Conservation (phyloP, 164 flowering plant genomes). For the Protea cynaroides region DNA sequence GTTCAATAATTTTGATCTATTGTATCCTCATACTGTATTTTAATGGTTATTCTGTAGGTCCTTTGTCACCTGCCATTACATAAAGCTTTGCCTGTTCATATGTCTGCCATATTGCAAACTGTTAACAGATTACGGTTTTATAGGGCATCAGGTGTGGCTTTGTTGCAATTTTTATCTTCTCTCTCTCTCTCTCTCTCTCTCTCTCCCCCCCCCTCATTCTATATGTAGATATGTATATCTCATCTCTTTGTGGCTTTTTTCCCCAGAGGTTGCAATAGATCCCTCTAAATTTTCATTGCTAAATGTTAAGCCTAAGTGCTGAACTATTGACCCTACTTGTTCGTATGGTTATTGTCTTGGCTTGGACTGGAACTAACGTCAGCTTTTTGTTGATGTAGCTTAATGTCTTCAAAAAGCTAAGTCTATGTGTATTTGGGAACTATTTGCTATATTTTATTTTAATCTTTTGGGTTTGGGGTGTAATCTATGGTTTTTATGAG, state of each 20-base stretch:
- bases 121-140: conserved; percentile 83
- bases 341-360: too few relatives aligned
- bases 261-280: too few relatives aligned
- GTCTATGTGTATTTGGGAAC: too few relatives aligned
- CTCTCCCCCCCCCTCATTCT: background rate
- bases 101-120: conserved; percentile 86
- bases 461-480: too few relatives aligned
- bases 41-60: conserved; percentile 42
- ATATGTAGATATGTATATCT: background rate
- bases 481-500: too few relatives aligned
- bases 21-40: conserved; percentile 8
- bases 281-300: background rate
- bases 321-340: too few relatives aligned
- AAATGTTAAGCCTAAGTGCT: too few relatives aligned
- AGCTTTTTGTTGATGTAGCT: too few relatives aligned
- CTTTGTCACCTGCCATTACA: conserved; percentile 84
- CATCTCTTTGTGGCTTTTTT: too few relatives aligned
- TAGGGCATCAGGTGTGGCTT: conserved; percentile 69
- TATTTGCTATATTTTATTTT: too few relatives aligned
- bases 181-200: background rate
- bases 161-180: conserved; percentile 1
- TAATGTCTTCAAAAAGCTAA: too few relatives aligned
- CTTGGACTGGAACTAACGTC: too few relatives aligned
- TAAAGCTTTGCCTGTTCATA: conserved; percentile 75
- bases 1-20: conserved; percentile 1